phyloP scores from a whole-genome alignment of 2,329 filamentous ascomycete species.

The Fusarium denticulatum region DNA sequence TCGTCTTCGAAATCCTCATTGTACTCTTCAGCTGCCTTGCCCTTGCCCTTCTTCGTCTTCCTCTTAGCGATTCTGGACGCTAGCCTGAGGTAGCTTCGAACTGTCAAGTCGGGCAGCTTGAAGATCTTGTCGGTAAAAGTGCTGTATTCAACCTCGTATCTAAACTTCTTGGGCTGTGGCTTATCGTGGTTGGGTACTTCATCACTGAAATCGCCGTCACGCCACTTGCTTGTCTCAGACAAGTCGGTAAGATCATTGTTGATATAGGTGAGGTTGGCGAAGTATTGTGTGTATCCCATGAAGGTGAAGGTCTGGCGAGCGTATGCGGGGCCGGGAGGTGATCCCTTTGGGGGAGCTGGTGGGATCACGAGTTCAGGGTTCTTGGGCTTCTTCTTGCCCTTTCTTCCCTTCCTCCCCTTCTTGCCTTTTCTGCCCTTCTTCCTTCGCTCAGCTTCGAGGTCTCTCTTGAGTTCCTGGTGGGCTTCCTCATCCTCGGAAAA shows the following conservation, averaged over 20 bases:
- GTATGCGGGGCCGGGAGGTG: slow-evolving; percentile 89
- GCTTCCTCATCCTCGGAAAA: slow-evolving; percentile 35
- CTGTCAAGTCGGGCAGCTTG: slow-evolving; percentile 82
- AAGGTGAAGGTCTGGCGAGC: slow-evolving; percentile 83
- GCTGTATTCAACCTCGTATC: slow-evolving; percentile 86
- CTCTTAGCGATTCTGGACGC: slow-evolving; percentile 77
- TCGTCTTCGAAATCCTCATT: slow-evolving; percentile 43
- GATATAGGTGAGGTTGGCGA: slow-evolving; percentile 89
- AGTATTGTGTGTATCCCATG: slow-evolving; percentile 88
- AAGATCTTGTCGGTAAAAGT: slow-evolving; percentile 82
- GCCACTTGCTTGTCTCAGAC: slow-evolving; percentile 61
- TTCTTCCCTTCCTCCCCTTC: slow-evolving; percentile 57
- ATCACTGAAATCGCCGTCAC: slow-evolving; percentile 69
- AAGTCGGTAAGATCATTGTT: slow-evolving; percentile 73
- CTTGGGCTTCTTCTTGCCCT: slow-evolving; percentile 58
- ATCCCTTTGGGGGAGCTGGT: slow-evolving; percentile 73
- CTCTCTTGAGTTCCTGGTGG: slow-evolving; percentile 44
- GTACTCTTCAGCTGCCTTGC: slow-evolving; percentile 30
- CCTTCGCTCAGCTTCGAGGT: slow-evolving; percentile 43
- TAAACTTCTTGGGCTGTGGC: slow-evolving; percentile 71
- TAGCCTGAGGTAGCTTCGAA: slow-evolving; percentile 80
- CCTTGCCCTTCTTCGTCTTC: slow-evolving; percentile 37
- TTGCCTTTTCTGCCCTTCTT: slow-evolving; percentile 52
- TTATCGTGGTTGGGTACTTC: slow-evolving; percentile 62
- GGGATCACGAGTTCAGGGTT: slow-evolving; percentile 74